Conservation (phyloP, 148 eudicot species). For the Mesembryanthemum crystallinum region DNA sequence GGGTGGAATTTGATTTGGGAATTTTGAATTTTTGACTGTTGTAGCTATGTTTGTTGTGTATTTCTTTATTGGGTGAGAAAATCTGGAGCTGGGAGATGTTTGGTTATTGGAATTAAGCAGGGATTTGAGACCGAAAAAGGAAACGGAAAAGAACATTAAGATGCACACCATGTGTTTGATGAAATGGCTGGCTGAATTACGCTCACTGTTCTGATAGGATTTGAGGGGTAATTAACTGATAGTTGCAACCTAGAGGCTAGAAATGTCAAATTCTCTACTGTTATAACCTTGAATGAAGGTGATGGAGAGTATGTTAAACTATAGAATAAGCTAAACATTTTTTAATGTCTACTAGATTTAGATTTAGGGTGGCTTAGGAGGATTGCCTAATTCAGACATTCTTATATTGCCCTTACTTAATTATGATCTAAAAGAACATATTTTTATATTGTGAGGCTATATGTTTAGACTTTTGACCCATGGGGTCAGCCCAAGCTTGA, state of each 20-base stretch:
- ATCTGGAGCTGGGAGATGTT: not conserved
- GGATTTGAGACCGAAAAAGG: too few species aligned
- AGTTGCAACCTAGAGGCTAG: too few species aligned
- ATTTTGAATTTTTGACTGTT: not conserved
- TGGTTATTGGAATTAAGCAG: too few species aligned
- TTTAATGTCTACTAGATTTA: not conserved
- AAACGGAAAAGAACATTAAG: too few species aligned
- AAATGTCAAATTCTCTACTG: too few species aligned
- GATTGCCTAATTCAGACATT: not conserved
- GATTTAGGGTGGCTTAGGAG: not conserved
- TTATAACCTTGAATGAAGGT: too few species aligned
- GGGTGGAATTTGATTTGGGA: not conserved
- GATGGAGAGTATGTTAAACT: not conserved
- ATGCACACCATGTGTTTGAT: conserved; percentile 16
- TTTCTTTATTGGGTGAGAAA: not conserved
- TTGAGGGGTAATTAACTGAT: not conserved
- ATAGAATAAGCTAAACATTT: not conserved
- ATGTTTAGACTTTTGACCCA: not conserved
- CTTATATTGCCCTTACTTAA: too few species aligned
- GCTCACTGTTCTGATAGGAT: not conserved
- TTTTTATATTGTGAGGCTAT: too few species aligned
- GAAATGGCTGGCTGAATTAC: not conserved
- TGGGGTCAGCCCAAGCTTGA: not conserved
- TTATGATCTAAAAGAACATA: too few species aligned
- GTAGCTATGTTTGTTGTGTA: not conserved